Conservation (phyloP, 495 filamentous ascomycete species). For the Penicillium samsonianum region DNA sequence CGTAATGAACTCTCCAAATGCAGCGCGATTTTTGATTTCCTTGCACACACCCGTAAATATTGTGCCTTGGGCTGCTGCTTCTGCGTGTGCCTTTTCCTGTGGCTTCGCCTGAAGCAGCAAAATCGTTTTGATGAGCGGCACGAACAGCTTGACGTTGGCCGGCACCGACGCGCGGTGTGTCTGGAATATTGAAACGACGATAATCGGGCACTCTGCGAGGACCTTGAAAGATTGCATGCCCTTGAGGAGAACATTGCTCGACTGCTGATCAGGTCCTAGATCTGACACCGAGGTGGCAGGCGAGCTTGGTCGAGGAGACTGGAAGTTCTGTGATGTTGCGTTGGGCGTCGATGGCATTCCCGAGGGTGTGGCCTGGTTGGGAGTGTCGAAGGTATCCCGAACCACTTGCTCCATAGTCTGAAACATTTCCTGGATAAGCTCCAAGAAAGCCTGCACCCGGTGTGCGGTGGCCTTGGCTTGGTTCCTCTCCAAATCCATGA, state of each 20-base stretch:
- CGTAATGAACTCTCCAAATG: conserved; percentile 96
- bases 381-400: conserved; percentile 85
- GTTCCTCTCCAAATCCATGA: conserved; percentile 93
- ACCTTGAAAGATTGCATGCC: conserved; percentile 99
- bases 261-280: conserved; percentile 75
- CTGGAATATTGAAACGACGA: conserved; percentile 98
- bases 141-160: conserved; percentile 87
- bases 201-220: conserved; percentile 94
- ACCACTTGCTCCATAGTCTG: conserved; percentile 91
- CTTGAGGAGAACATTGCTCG: conserved; percentile 74
- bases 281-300: conserved; percentile 80
- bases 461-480: conserved; percentile 77
- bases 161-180: conserved; percentile 76
- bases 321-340: conserved; percentile 68
- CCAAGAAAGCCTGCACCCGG: conserved; percentile 86
- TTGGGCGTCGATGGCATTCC: conserved; percentile 77
- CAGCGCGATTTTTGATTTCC: conserved; percentile 89
- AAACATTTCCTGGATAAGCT: conserved; percentile 93
- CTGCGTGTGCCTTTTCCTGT: conserved; percentile 86
- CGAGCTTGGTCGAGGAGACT: conserved; percentile 86
- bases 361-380: conserved; percentile 61
- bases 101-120: conserved; percentile 88
- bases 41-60: conserved; percentile 93
- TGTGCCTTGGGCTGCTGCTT: conserved; percentile 70
- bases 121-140: conserved; percentile 90